These are phyloP conservation scores for Populus pruinosa DNA, from an alignment of 345 rosid species.

Conservation along the genomic window DNA sequence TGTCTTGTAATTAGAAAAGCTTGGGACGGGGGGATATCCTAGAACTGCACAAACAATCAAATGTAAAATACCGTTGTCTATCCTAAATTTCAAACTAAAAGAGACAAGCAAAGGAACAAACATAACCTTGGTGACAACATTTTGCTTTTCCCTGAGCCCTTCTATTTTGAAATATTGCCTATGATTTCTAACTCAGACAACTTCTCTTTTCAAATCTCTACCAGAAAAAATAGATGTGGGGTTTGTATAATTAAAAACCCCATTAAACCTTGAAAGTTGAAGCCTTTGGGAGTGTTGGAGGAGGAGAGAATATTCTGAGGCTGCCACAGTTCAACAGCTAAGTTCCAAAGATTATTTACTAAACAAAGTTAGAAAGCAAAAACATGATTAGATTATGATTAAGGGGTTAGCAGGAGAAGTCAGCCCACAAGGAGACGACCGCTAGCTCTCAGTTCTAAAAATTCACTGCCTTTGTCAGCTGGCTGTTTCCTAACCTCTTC, in stretches of 20 bases:
- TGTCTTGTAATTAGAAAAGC: slow-evolving; percentile 14
- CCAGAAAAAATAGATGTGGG: neutral
- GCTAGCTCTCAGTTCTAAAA: slow-evolving; percentile 59
- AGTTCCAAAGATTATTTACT: slow-evolving; percentile 56
- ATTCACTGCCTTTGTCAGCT: slow-evolving; percentile 91
- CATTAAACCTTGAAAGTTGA: slow-evolving; percentile 44
- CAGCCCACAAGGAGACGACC: slow-evolving; percentile 88
- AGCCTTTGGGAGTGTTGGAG: slow-evolving; percentile 39
- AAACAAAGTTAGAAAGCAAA: slow-evolving; percentile 45
- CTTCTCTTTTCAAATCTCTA: neutral
- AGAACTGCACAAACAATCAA: slow-evolving; percentile 18
- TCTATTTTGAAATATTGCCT: slow-evolving; percentile 4
- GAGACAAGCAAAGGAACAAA: slow-evolving; percentile 48
- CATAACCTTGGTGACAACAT: slow-evolving; percentile 56
- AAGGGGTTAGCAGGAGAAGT: slow-evolving; percentile 59
- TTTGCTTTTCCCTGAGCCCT: slow-evolving; percentile 38
- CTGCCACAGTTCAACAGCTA: slow-evolving; percentile 81
- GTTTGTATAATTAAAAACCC: slow-evolving; percentile 14
- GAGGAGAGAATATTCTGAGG: slow-evolving; percentile 87
- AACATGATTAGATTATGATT: slow-evolving; percentile 96
- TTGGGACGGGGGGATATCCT: slow-evolving; percentile 11
- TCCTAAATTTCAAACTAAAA: slow-evolving; percentile 19
- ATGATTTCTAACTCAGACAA: slow-evolving; percentile 1
- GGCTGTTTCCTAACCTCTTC: slow-evolving; percentile 46
- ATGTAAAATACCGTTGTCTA: neutral